Base-by-base conservation (phyloP, 352 stramenopile species). In the Pythium phragmiticola region DNA sequence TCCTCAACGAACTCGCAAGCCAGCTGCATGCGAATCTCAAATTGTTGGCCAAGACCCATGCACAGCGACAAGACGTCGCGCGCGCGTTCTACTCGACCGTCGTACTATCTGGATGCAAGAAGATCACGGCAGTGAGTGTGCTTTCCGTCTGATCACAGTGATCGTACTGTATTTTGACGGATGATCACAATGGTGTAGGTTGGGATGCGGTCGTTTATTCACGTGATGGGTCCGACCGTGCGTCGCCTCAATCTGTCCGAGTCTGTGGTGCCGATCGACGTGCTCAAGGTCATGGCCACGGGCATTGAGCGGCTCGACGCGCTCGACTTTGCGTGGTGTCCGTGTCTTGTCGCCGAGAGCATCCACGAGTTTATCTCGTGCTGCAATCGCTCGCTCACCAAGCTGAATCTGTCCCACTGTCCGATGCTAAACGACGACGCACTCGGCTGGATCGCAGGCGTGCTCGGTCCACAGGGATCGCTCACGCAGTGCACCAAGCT, bases 301-400 rank as follows among this genome's bases (percentile, higher is more conserved):
- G 70, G 80, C 7, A 86, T 93, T 49, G 73, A 87, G 26, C 56
- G 56, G 23, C 69, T 93, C 2, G 78, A 90, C 11, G 46, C 33
- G 8, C 63, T 91, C 9, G 68, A 91, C 42, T 84, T 91, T 53
- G 89, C 84, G 28, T 77, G 47, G 26, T 93, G 80, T 41, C 70
- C 70, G 16, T 66, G 71, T 42, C 72, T 94, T 26, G 70, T 75
- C 21, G 80, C 72, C 48, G 82, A 91, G 46, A 67, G 70, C 21
- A 58, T 92, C 21, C 82, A 77, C 21, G 80, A 79, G 48, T 88
- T 94, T 48, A 80, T 92, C n/a, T 84, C 76, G 1, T 92, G 84
- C 58, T 89, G 82, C 60, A 89, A 73, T 19, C 56, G 60, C 6
- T 77, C 73, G 8, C 59, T 94, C 37, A 84, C 75, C 5, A 73